Conservation (phyloP, 2,329 filamentous ascomycete species). For the Mariannaea sp. region DNA sequence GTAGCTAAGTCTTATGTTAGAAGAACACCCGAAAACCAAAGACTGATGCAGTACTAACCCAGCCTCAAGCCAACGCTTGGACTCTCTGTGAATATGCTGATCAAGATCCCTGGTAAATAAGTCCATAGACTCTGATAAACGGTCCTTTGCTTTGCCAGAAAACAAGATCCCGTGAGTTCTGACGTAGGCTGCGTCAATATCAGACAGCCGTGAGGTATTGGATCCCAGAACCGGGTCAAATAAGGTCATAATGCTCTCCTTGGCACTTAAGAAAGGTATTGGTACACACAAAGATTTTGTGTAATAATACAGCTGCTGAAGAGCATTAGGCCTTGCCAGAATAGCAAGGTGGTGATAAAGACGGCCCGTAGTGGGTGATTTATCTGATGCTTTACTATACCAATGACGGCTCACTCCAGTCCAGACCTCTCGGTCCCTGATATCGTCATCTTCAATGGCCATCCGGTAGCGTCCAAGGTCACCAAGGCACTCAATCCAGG, state of each 20-base stretch:
- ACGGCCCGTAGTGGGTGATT: slow-evolving; percentile 73
- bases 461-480: slow-evolving; percentile 84
- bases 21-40: background rate
- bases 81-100: slow-evolving; percentile 57
- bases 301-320: slow-evolving; percentile 76
- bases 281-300: slow-evolving; percentile 71
- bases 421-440: slow-evolving; percentile 79
- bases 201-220: slow-evolving; percentile 41
- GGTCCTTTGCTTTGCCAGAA: slow-evolving; percentile 52
- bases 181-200: slow-evolving; percentile 64
- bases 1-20: slow-evolving; percentile 36
- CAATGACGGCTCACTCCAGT: slow-evolving; percentile 78
- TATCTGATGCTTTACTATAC: slow-evolving; percentile 83
- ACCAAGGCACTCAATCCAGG: slow-evolving; percentile 92
- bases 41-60: slow-evolving; percentile 41
- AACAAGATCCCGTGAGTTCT: slow-evolving; percentile 69
- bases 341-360: slow-evolving; percentile 91
- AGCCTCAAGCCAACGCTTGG: slow-evolving; percentile 57
- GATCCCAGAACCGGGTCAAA: slow-evolving; percentile 63
- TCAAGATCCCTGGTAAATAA: slow-evolving; percentile 62
- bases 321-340: slow-evolving; percentile 68
- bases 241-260: slow-evolving; percentile 71
- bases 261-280: slow-evolving; percentile 68
- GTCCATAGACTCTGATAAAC: slow-evolving; percentile 49
- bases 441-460: slow-evolving; percentile 86